Percentiles rank a stretch among this genome's conserved stretches.
These are phyloP conservation scores for Lepiota brunneoincarnata DNA, from an alignment of 768 basidiomycete genomes.

Conservation along the genomic window DNA sequence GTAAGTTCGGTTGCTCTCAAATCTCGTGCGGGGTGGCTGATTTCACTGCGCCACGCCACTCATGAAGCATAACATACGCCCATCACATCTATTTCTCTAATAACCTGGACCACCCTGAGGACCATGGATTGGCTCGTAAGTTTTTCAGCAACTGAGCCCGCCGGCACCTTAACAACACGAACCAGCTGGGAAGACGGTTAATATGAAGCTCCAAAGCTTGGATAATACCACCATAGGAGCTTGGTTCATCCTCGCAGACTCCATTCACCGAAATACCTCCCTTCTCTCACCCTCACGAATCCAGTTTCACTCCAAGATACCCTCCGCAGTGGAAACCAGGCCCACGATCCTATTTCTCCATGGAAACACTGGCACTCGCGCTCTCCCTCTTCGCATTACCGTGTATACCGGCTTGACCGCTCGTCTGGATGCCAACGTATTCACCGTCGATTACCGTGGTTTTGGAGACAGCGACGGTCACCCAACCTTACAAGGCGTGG, in stretches of 20 bases:
- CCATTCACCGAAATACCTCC: slow-evolving; percentile 39
- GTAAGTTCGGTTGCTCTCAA: slow-evolving; percentile 20
- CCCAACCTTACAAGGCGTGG: slow-evolving; percentile 60
- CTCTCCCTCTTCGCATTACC: slow-evolving; percentile 46
- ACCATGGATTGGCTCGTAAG: slow-evolving; percentile 42
- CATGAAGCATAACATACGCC: slow-evolving; percentile 33
- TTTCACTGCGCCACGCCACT: background rate
- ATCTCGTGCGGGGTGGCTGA: slow-evolving; percentile 6
- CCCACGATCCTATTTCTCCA: slow-evolving; percentile 74
- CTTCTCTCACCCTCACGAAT: slow-evolving; percentile 15
- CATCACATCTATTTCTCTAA: slow-evolving; percentile 33
- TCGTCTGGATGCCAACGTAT: slow-evolving; percentile 53
- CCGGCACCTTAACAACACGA: background rate
- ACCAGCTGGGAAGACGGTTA: slow-evolving; percentile 58
- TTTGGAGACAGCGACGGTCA: slow-evolving; percentile 68
- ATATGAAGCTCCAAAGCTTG: slow-evolving; percentile 53
- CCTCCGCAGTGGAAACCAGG: slow-evolving; percentile 24
- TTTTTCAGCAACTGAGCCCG: background rate
- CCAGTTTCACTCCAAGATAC: slow-evolving; percentile 33
- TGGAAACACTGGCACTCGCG: slow-evolving; percentile 70
- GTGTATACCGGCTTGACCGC: slow-evolving; percentile 49
- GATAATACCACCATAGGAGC: slow-evolving; percentile 67
- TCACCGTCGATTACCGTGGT: slow-evolving; percentile 74
- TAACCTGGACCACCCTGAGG: slow-evolving; percentile 37
- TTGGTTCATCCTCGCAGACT: slow-evolving; percentile 61